These are phyloP conservation scores for Sugiyamaella xylanicola DNA, from an alignment of 1,139 yeast species.

Conservation along the genomic window DNA sequence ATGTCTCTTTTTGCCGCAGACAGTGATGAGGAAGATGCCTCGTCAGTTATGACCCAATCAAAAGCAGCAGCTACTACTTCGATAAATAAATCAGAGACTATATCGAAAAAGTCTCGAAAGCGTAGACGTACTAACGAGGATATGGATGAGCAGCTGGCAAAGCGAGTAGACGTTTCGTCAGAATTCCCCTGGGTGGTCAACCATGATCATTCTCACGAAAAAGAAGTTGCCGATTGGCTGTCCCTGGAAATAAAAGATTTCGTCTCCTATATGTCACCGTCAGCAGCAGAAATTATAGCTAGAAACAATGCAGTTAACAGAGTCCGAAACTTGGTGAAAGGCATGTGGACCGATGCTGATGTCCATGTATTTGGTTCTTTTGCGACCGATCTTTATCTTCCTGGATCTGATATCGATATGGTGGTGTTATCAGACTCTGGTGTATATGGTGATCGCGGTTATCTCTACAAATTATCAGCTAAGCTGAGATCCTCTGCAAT, in stretches of 20 bases:
- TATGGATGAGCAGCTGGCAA: constrained; percentile 35
- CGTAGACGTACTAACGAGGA: constrained; percentile 29
- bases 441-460: constrained; percentile 65
- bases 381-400: constrained; percentile 91
- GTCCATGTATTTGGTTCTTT: constrained; percentile 91
- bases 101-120: constrained; percentile 34
- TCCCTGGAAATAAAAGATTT: constrained; percentile 87
- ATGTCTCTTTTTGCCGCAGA: constrained; percentile 23
- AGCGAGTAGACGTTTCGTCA: constrained; percentile 30
- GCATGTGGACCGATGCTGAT: constrained; percentile 79
- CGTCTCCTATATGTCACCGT: constrained; percentile 84
- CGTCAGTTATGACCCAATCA: constrained; percentile 12
- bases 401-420: constrained; percentile 97
- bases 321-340: constrained; percentile 57
- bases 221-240: constrained; percentile 83
- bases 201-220: constrained; percentile 71
- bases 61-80: no score
- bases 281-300: constrained; percentile 66
- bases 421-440: constrained; percentile 72
- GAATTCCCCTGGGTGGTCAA: constrained; percentile 80
- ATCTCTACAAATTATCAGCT: constrained; percentile 74
- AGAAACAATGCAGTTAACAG: constrained; percentile 69
- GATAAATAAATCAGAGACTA: no score
- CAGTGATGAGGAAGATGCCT: constrained; percentile 25
- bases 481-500: constrained; percentile 62